Evolutionary conservation across 2,329 filamentous ascomycete genomes (phyloP).

Genomic region (Metarhizium guizhouense): DNA sequence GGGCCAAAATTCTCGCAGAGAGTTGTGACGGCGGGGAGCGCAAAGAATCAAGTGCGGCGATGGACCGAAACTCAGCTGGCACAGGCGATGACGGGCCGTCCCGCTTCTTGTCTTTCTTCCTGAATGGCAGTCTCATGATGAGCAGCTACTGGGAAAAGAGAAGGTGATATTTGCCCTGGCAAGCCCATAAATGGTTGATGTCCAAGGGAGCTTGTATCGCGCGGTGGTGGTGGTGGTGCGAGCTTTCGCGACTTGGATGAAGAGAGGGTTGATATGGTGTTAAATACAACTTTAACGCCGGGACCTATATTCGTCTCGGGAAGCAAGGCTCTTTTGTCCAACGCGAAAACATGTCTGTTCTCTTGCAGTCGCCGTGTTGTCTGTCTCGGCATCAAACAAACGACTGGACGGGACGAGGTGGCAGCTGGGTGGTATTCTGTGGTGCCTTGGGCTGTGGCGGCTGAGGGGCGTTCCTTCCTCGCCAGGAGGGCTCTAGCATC

Average conservation of each 20-base stretch:
- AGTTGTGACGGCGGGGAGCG: slow-evolving; percentile 27
- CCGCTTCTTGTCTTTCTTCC: slow-evolving; percentile 29
- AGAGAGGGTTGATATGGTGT: background rate
- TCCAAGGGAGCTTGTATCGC: background rate
- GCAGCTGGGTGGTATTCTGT: background rate
- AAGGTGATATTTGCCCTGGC: background rate
- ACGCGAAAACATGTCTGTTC: background rate
- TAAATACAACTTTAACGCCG: background rate
- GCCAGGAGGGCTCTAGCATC: background rate
- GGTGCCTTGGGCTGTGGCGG: background rate
- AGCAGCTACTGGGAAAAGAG: background rate
- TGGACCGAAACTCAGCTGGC: slow-evolving; percentile 21
- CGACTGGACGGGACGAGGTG: background rate
- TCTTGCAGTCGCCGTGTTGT: background rate
- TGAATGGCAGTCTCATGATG: slow-evolving; percentile 27
- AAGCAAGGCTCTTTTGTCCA: background rate
- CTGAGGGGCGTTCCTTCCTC: background rate
- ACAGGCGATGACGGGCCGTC: slow-evolving; percentile 13
- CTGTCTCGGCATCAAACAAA: background rate
- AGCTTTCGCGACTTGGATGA: background rate
- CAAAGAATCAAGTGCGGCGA: slow-evolving; percentile 13
- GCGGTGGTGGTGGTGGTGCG: background rate
- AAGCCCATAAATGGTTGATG: background rate
- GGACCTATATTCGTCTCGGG: background rate
- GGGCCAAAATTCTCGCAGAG: slow-evolving; percentile 35